Evolutionary conservation across 179 eudicot species (phyloP).

Genomic region (Drosera spatulata): DNA sequence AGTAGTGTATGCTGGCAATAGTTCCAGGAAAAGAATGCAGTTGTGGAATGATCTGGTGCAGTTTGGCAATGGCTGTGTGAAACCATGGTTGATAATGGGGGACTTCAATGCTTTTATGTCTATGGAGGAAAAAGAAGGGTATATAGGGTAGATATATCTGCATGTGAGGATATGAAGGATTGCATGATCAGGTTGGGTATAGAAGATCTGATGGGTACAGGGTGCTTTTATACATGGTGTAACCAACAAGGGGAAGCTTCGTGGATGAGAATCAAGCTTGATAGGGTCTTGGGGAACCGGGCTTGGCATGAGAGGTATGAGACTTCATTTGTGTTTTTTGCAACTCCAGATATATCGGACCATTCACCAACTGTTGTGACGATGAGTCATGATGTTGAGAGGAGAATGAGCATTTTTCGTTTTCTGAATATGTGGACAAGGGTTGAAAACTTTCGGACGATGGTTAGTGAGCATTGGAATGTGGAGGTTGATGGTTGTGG

Average conservation of each 20-base stretch:
- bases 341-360: background rate
- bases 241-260: background rate
- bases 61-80: too few relatives aligned
- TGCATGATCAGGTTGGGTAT: too few relatives aligned
- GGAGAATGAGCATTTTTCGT: background rate
- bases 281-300: background rate
- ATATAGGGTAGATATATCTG: too few relatives aligned
- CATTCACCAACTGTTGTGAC: too few relatives aligned
- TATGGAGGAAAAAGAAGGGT: too few relatives aligned
- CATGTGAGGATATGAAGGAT: too few relatives aligned
- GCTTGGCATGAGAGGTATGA: background rate
- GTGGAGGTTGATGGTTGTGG: background rate
- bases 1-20: too few relatives aligned
- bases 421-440: background rate
- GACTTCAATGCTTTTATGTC: too few relatives aligned
- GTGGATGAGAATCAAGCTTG: background rate
- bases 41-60: too few relatives aligned
- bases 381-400: too few relatives aligned
- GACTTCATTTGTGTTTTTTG: background rate
- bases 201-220: background rate
- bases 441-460: background rate
- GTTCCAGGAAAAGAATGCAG: too few relatives aligned
- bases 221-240: background rate
- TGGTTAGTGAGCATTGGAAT: background rate
- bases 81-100: too few relatives aligned